Percentiles rank a stretch among this genome's conserved stretches.
Evolutionary conservation across 2,329 filamentous ascomycete species (phyloP).

Genomic region (Aspergillaceae sp.): DNA sequence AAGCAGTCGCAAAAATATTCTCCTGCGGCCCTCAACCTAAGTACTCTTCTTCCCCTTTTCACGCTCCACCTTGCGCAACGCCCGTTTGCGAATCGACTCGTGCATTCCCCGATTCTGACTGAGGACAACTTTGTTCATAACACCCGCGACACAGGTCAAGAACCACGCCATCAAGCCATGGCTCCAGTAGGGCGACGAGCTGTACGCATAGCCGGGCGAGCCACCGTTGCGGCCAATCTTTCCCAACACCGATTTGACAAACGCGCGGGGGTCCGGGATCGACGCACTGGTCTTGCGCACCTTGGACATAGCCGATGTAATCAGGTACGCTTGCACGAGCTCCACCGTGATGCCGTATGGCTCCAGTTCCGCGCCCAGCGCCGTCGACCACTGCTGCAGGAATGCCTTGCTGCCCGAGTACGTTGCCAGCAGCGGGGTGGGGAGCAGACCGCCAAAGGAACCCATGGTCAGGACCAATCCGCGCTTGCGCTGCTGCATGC

Average conservation of each 20-base stretch:
- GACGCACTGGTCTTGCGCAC: constrained; percentile 67
- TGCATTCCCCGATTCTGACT: constrained; percentile 64
- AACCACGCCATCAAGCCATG: constrained; percentile 85
- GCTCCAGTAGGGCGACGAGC: constrained; percentile 86
- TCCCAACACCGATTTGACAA: constrained; percentile 67
- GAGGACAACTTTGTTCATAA: constrained; percentile 50
- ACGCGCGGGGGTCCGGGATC: constrained; percentile 72
- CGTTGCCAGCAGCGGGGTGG: constrained; percentile 84
- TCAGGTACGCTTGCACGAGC: constrained; percentile 82
- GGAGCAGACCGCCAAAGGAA: constrained; percentile 86
- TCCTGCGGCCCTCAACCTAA: constrained; percentile 9
- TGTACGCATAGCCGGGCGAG: constrained; percentile 70
- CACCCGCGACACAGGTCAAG: constrained; percentile 53
- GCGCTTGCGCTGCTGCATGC: constrained; percentile 73
- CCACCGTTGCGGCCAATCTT: constrained; percentile 74
- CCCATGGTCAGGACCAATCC: constrained; percentile 96
- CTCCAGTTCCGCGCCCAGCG: constrained; percentile 74
- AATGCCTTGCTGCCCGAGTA: constrained; percentile 98
- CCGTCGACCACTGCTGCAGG: constrained; percentile 88
- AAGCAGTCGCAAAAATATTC: no score
- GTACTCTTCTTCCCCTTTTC: constrained; percentile 54
- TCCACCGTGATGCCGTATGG: constrained; percentile 79
- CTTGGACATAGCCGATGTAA: constrained; percentile 96
- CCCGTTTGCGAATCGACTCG: constrained; percentile 69
- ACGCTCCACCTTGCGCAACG: constrained; percentile 73